These are phyloP conservation scores for Lipomyces oligophaga DNA, from an alignment of 805 yeast genomes.

Conservation along the genomic window DNA sequence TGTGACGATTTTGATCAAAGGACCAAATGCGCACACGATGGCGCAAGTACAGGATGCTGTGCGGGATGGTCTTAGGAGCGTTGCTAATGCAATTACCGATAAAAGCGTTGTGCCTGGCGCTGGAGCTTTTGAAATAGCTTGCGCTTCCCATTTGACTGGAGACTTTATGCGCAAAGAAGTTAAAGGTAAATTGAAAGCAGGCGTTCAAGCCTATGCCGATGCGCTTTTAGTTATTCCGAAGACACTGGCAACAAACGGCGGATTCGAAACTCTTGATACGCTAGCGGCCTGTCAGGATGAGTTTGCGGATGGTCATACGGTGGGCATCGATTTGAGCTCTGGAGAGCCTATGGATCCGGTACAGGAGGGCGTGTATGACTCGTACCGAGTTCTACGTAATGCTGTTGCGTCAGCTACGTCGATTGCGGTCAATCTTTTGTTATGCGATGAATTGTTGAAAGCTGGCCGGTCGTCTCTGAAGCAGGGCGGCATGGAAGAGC, in stretches of 20 bases:
- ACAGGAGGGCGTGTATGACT: conserved; percentile 94
- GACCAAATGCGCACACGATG: conserved; percentile 77
- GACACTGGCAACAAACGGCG: conserved; percentile 87
- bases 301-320: conserved; percentile 63
- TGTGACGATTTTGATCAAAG: conserved; percentile 87
- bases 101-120: conserved; percentile 90
- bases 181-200: conserved; percentile 84
- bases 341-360: conserved; percentile 97
- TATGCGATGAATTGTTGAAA: conserved; percentile 93
- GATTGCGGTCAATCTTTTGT: conserved; percentile 82
- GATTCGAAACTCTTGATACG: conserved; percentile 87
- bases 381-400: conserved; percentile 88
- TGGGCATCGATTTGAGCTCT: conserved; percentile 83
- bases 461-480: conserved; percentile 95
- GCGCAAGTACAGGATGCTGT: conserved; percentile 95
- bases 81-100: conserved; percentile 85
- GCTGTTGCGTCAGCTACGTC: conserved; percentile 91
- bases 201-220: conserved; percentile 90
- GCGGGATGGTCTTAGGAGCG: conserved; percentile 94
- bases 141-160: conserved; percentile 60
- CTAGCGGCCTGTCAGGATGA: conserved; percentile 87
- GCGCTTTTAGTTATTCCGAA: conserved; percentile 88
- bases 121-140: conserved; percentile 89
- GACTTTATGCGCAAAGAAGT: conserved; percentile 54
- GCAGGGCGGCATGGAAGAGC: conserved; percentile 40